Conservation (phyloP, 179 eudicot genomes). For the Dionaea muscipula region DNA sequence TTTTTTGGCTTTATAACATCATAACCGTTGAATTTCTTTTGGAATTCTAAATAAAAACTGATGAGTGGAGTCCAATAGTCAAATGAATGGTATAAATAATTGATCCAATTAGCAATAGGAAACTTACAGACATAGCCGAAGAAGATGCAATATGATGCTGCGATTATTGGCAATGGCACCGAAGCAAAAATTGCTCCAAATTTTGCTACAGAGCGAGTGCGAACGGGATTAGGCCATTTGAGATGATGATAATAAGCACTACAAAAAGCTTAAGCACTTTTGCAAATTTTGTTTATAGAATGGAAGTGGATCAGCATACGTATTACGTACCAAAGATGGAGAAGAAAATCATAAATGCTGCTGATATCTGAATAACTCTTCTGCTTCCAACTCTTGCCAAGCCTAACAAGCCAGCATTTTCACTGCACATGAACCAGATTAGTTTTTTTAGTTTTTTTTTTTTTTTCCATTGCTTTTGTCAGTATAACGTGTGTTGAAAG, state of each 20-base stretch:
- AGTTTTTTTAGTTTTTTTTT: too few species aligned
- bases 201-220: constrained; percentile 36
- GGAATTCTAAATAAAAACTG: too few species aligned
- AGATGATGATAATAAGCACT: too few species aligned
- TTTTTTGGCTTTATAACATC: too few species aligned
- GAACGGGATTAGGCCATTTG: not conserved
- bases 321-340: constrained; percentile 45
- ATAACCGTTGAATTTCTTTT: too few species aligned
- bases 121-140: constrained; percentile 60
- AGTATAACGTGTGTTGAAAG: not conserved
- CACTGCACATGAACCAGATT: constrained; percentile 26
- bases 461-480: too few species aligned
- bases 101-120: too few species aligned
- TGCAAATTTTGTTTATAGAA: too few species aligned
- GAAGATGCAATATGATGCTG: constrained; percentile 58
- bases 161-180: constrained; percentile 56
- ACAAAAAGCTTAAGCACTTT: too few species aligned
- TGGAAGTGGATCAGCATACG: too few species aligned
- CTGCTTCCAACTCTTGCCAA: constrained; percentile 71
- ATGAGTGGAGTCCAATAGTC: too few species aligned
- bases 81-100: too few species aligned
- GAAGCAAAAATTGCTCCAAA: constrained; percentile 80
- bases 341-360: constrained; percentile 57
- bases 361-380: constrained; percentile 56
- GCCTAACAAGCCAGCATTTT: constrained; percentile 70